phyloP scores from a whole-genome alignment of 768 basidiomycete genomes.

The Podaxis sp. region DNA sequence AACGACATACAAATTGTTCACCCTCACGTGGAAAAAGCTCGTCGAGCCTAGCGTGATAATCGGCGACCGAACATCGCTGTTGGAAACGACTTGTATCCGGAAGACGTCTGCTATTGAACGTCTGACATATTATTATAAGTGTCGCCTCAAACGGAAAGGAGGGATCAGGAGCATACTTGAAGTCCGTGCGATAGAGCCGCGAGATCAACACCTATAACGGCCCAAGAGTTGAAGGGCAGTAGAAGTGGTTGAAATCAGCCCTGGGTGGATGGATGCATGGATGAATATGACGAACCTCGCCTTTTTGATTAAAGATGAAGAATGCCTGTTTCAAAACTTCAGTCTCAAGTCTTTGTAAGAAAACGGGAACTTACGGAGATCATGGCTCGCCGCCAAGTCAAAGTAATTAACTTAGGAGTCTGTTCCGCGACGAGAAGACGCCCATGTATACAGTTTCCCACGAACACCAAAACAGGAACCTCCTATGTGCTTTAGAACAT shows the following conservation, averaged over 20 bases:
- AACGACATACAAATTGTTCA: slow-evolving; percentile 94
- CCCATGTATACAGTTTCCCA: no score
- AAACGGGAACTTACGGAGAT: not conserved
- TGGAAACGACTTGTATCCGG: slow-evolving; percentile 97
- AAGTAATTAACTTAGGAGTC: no score
- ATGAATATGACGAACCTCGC: slow-evolving; percentile 63
- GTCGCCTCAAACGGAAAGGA: not conserved
- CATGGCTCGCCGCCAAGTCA: not conserved
- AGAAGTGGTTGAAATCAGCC: not conserved
- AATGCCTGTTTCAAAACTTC: slow-evolving; percentile 60
- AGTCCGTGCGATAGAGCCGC: slow-evolving; percentile 90
- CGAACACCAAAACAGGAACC: no score
- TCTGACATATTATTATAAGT: slow-evolving; percentile 34
- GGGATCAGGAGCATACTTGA: slow-evolving; percentile 61
- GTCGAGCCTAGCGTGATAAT: slow-evolving; percentile 98
- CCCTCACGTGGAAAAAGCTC: slow-evolving; percentile 96
- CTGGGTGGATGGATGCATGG: not conserved
- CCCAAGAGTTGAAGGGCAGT: not conserved
- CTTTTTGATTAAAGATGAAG: slow-evolving; percentile 99
- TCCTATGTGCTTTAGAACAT: no score
- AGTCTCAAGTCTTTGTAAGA: not conserved
- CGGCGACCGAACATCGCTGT: slow-evolving; percentile 93
- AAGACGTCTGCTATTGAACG: slow-evolving; percentile 97
- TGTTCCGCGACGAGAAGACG: no score
- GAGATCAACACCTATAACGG: slow-evolving; percentile 83